phyloP scores from a whole-genome alignment of 257 asterid genomes.

The Fraxinus excelsior region DNA sequence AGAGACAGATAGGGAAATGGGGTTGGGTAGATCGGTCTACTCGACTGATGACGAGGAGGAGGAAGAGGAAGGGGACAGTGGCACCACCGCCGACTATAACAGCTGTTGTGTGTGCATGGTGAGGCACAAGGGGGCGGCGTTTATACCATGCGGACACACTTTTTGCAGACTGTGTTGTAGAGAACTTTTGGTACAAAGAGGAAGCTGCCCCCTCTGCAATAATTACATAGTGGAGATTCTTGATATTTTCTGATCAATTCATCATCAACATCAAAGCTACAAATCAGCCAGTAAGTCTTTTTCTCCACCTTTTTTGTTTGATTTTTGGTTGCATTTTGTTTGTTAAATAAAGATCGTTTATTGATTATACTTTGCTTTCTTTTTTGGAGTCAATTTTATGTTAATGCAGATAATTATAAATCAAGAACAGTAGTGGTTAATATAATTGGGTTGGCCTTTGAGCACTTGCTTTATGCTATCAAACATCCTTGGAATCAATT shows the following conservation, averaged over 20 bases:
- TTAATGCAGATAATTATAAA: not conserved
- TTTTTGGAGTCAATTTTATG: not conserved
- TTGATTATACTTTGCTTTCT: not conserved
- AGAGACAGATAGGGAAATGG: slow-evolving; percentile 42
- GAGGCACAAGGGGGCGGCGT: slow-evolving; percentile 76
- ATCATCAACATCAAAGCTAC: not conserved
- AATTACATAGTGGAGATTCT: slow-evolving; percentile 82
- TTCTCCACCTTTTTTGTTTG: not conserved
- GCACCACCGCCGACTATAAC: slow-evolving; percentile 27
- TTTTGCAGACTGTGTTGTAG: slow-evolving; percentile 81
- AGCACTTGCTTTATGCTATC: not conserved
- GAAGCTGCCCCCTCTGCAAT: slow-evolving; percentile 92
- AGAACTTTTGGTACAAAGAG: slow-evolving; percentile 82
- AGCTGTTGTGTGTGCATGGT: slow-evolving; percentile 86
- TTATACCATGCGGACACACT: slow-evolving; percentile 85
- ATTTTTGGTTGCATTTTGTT: not conserved
- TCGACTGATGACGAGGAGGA: slow-evolving; percentile 56
- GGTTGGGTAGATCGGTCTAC: slow-evolving; percentile 33
- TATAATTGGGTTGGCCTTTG: not conserved
- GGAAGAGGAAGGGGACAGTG: slow-evolving; percentile 24
- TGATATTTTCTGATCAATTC: slow-evolving; percentile 59
- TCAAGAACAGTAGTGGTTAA: not conserved
- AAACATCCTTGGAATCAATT: not conserved
- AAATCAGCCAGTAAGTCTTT: not conserved
- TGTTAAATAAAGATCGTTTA: slow-evolving; percentile 12